Conservation (phyloP, 345 rosid species). For the Euclidium syriacum region DNA sequence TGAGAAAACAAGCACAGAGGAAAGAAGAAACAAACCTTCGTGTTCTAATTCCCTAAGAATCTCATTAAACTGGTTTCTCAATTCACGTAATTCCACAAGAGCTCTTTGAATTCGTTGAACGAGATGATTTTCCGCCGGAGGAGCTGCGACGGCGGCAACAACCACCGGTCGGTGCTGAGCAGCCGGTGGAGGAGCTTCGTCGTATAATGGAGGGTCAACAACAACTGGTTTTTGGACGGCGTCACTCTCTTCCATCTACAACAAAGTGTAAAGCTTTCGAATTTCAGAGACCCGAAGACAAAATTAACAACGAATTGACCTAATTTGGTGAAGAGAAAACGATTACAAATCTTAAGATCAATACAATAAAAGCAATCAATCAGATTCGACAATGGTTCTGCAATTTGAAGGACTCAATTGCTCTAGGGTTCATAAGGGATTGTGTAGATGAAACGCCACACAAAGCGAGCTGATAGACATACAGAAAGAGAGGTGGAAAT, state of each 20-base stretch:
- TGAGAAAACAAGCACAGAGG: background rate
- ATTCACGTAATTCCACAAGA: conserved; percentile 19
- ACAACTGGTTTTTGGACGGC: conserved; percentile 26
- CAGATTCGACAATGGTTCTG: background rate
- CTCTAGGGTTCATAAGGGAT: background rate
- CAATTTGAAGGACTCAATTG: background rate
- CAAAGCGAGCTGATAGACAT: background rate
- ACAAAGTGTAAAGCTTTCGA: background rate
- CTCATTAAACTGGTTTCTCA: conserved; percentile 29
- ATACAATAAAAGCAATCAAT: background rate
- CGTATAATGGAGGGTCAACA: conserved; percentile 26
- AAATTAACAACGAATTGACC: background rate
- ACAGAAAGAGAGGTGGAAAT: background rate
- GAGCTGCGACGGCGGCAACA: background rate
- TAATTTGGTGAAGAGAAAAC: background rate
- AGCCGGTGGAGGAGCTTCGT: conserved; percentile 14
- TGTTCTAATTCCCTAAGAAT: conserved; percentile 24
- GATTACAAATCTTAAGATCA: background rate
- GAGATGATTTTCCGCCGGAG: conserved; percentile 6
- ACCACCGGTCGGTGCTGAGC: conserved; percentile 2
- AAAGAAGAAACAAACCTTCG: conserved; percentile 2
- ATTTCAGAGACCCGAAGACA: background rate
- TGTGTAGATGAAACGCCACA: background rate
- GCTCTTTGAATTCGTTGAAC: conserved; percentile 27
- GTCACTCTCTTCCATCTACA: conserved; percentile 28